phyloP scores from a whole-genome alignment of 2,329 filamentous ascomycete genomes.

The Scytalidium lignicola region DNA sequence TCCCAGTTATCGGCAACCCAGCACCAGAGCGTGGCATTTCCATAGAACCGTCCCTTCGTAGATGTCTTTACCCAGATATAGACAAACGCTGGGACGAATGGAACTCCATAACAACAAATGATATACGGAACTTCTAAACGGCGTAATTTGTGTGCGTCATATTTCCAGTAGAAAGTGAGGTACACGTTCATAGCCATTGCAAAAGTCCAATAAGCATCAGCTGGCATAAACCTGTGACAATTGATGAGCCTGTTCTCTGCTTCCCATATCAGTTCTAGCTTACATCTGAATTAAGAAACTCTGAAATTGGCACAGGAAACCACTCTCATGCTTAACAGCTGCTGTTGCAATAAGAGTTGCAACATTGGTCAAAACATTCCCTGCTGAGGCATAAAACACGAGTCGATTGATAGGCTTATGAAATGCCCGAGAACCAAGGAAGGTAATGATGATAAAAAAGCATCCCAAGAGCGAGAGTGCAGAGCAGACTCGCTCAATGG shows the following conservation, averaged over 20 bases:
- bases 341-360: conserved; percentile 67
- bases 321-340: conserved; percentile 39
- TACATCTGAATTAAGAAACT: conserved; percentile 80
- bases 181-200: conserved; percentile 84
- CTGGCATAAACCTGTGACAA: conserved; percentile 64
- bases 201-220: conserved; percentile 71
- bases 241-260: neutral
- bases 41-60: conserved; percentile 59
- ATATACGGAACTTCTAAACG: conserved; percentile 68
- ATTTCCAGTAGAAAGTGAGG: conserved; percentile 73
- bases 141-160: conserved; percentile 57
- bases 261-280: conserved; percentile 23
- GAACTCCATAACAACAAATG: conserved; percentile 65
- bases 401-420: conserved; percentile 84
- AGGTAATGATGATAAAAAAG: conserved; percentile 67
- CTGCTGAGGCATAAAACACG: conserved; percentile 78
- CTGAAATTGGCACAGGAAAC: conserved; percentile 59
- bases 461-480: conserved; percentile 67
- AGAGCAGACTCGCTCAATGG: conserved; percentile 64
- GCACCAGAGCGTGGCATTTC: conserved; percentile 74
- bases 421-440: conserved; percentile 51
- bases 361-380: conserved; percentile 73
- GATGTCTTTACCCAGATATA: conserved; percentile 59
- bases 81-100: conserved; percentile 61
- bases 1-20: conserved; percentile 68